Evolutionary conservation across 106 monocot genomes (phyloP).

Genomic region (Gastrodia elata): DNA sequence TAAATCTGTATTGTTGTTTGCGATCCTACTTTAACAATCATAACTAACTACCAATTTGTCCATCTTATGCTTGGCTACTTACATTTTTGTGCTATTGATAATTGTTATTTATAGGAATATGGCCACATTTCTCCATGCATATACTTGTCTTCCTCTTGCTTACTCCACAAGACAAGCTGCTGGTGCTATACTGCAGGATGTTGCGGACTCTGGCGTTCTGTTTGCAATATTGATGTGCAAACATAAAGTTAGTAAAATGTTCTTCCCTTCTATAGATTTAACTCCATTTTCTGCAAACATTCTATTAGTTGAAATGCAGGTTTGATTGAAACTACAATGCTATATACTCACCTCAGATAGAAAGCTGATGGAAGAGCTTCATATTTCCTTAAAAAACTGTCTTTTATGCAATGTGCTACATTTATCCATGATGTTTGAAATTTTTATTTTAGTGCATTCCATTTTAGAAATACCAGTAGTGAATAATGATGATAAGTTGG

Average conservation of each 20-base stretch:
- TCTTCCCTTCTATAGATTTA: background rate
- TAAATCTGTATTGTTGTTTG: background rate
- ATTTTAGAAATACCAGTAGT: background rate
- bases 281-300: background rate
- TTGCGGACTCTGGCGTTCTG: conserved; percentile 90
- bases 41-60: background rate
- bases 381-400: background rate
- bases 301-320: background rate
- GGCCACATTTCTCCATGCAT: conserved; percentile 96
- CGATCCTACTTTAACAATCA: background rate
- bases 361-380: background rate
- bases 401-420: background rate
- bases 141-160: conserved; percentile 94
- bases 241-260: conserved; percentile 61
- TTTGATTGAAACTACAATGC: background rate
- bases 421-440: background rate
- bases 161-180: conserved; percentile 88
- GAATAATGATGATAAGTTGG: background rate
- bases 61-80: background rate
- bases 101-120: conserved; percentile 55
- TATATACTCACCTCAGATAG: background rate
- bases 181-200: conserved; percentile 87
- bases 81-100: background rate
- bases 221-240: conserved; percentile 95
- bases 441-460: background rate